Conservation (phyloP, 106 monocot genomes). For the Dendrobium catenatum region DNA sequence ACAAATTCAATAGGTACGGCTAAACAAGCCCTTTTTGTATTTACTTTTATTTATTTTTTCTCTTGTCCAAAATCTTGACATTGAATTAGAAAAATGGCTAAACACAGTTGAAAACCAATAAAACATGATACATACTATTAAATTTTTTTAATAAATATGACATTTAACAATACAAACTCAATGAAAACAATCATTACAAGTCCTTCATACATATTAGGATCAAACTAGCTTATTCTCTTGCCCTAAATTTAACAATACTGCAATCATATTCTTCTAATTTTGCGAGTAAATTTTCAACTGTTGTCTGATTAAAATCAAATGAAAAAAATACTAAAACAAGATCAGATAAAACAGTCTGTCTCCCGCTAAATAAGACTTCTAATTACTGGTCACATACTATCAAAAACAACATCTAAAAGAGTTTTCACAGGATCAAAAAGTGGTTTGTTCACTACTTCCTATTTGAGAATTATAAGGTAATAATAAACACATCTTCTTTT, state of each 20-base stretch:
- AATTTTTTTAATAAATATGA: background rate
- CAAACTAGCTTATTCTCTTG: slow-evolving; percentile 78
- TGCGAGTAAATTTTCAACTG: slow-evolving; percentile 53
- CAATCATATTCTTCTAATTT: slow-evolving; percentile 57
- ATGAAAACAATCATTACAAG: slow-evolving; percentile 33
- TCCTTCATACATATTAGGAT: slow-evolving; percentile 93
- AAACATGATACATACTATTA: background rate
- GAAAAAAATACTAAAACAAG: slow-evolving; percentile 49
- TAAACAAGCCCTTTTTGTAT: slow-evolving; percentile 82
- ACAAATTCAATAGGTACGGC: slow-evolving; percentile 28
- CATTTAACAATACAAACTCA: background rate
- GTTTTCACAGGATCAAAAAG: slow-evolving; percentile 79
- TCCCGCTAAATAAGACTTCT: slow-evolving; percentile 73
- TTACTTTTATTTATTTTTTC: slow-evolving; percentile 83
- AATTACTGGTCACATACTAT: slow-evolving; percentile 78
- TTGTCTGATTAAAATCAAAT: slow-evolving; percentile 68
- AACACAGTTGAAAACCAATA: slow-evolving; percentile 81
- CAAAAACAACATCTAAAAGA: slow-evolving; percentile 73
- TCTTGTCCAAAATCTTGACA: slow-evolving; percentile 96
- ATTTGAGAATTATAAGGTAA: background rate
- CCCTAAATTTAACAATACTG: slow-evolving; percentile 82
- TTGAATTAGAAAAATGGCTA: slow-evolving; percentile 80
- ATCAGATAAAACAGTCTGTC: slow-evolving; percentile 43
- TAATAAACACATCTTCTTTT: background rate
- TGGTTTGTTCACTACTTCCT: slow-evolving; percentile 61